These are phyloP conservation scores for Claviceps paspali DNA, from an alignment of 2,329 filamentous ascomycete species.

Conservation along the genomic window DNA sequence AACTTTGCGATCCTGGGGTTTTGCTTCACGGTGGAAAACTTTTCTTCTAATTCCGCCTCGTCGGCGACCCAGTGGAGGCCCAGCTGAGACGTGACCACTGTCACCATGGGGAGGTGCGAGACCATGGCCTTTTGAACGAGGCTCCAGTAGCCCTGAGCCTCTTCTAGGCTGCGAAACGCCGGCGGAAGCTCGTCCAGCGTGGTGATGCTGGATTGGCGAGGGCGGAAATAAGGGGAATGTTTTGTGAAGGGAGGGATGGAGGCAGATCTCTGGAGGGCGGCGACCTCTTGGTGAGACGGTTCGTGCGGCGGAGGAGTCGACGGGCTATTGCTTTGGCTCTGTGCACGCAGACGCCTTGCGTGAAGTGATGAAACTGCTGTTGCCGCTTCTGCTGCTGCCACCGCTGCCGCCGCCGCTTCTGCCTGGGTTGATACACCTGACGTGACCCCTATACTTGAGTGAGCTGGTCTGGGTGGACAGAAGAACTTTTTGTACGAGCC, in stretches of 20 bases:
- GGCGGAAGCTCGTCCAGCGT: conserved; percentile 18
- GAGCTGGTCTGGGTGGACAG: conserved; percentile 11
- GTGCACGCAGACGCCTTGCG: conserved; percentile 17
- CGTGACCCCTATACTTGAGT: neutral
- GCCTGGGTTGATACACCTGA: neutral
- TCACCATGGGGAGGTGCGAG: conserved; percentile 20
- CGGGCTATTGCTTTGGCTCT: conserved; percentile 17
- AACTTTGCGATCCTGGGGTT: conserved; percentile 18
- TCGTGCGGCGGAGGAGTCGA: conserved; percentile 8
- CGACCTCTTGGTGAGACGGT: too few relatives aligned
- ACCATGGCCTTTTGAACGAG: conserved; percentile 23
- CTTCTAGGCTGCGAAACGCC: conserved; percentile 17
- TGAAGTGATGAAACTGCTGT: conserved; percentile 5
- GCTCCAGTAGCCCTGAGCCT: conserved; percentile 23
- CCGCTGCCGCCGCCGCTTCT: neutral
- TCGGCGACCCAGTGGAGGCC: conserved; percentile 13
- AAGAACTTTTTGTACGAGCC: conserved; percentile 22
- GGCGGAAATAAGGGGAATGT: conserved; percentile 22
- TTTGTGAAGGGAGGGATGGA: conserved; percentile 23
- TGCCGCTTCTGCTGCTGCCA: conserved; percentile 1
- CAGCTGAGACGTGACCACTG: conserved; percentile 16
- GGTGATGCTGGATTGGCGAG: conserved; percentile 15
- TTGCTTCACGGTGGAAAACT: conserved; percentile 16
- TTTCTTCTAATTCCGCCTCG: conserved; percentile 15
- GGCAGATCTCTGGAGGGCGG: conserved; percentile 12